A percentile compares a stretch with the other conserved stretches of the same genome.
phyloP scores from a whole-genome alignment of 2,329 filamentous ascomycete species.

The Chrysoporthe deuterocubensis region DNA sequence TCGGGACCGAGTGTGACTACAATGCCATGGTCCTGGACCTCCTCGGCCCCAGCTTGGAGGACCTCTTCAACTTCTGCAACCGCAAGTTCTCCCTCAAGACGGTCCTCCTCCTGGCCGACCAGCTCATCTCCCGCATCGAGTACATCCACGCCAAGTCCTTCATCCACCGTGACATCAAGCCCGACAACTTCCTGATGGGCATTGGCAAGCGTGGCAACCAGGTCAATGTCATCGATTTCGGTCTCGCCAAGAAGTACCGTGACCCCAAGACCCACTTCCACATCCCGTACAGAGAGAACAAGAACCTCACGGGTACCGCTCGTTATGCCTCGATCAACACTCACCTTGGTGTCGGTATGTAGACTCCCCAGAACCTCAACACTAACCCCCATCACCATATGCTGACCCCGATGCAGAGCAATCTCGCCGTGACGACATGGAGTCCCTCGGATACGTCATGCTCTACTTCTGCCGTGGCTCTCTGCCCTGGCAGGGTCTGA shows the following conservation, averaged over 20 bases:
- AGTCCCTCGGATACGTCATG: constrained; percentile 98
- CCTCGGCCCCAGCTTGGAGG: constrained; percentile 92
- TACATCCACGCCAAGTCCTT: constrained; percentile 99
- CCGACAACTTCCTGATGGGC: constrained; percentile 99
- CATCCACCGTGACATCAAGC: constrained; percentile 99
- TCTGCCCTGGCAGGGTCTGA: constrained; percentile 97
- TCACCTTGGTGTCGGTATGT: constrained; percentile 86
- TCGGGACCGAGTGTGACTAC: constrained; percentile 99
- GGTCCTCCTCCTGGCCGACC: constrained; percentile 91
- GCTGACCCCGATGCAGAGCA: constrained; percentile 67
- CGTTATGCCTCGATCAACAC: constrained; percentile 99
- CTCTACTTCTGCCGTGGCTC: constrained; percentile 99
- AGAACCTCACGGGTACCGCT: constrained; percentile 98
- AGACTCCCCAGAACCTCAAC: background rate
- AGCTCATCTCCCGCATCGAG: constrained; percentile 98
- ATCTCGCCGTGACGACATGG: constrained; percentile 99
- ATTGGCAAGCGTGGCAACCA: constrained; percentile 99
- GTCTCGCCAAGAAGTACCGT: constrained; percentile 98
- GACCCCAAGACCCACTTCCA: constrained; percentile 99
- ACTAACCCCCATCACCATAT: constrained; percentile 33
- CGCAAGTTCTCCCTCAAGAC: constrained; percentile 99
- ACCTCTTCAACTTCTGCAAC: constrained; percentile 99
- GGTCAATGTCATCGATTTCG: constrained; percentile 99
- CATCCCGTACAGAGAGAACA: constrained; percentile 99
- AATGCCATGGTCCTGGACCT: constrained; percentile 99